phyloP scores from a whole-genome alignment of 1,284 basidiomycete species.

The Heterobasidion occidentale region DNA sequence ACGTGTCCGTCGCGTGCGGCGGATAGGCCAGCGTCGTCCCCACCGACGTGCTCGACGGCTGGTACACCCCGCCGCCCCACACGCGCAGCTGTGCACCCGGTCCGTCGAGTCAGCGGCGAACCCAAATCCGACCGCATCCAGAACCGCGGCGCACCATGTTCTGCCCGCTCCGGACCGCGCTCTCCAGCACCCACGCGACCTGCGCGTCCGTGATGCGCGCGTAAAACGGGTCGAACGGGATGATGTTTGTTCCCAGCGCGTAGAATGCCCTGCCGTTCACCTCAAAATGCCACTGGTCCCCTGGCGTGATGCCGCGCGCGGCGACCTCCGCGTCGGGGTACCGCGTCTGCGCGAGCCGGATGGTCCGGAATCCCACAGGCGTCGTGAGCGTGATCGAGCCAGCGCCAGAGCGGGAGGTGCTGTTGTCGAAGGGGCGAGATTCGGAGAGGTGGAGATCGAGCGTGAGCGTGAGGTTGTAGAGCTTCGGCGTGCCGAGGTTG shows the following conservation, averaged over 20 bases:
- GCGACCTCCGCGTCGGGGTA: constrained; percentile 37
- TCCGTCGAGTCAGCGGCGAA: background rate
- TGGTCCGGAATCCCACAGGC: constrained; percentile 51
- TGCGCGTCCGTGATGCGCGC: constrained; percentile 40
- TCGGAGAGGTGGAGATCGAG: constrained; percentile 14
- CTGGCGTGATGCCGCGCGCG: constrained; percentile 42
- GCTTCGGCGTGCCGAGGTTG: constrained; percentile 44
- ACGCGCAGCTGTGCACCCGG: constrained; percentile 34
- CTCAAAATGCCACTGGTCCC: constrained; percentile 53
- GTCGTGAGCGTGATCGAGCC: constrained; percentile 22
- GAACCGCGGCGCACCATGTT: constrained; percentile 39
- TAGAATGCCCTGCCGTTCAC: constrained; percentile 51
- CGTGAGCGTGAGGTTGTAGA: constrained; percentile 41
- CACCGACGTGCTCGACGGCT: constrained; percentile 31
- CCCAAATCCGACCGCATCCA: background rate
- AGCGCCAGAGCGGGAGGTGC: background rate
- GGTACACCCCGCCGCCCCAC: constrained; percentile 52
- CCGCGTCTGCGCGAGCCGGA: constrained; percentile 40
- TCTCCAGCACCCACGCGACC: constrained; percentile 49
- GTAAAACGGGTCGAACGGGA: constrained; percentile 56
- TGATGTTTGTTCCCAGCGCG: constrained; percentile 47
- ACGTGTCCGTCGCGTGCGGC: constrained; percentile 37
- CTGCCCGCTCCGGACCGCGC: constrained; percentile 45
- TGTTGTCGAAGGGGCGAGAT: background rate
- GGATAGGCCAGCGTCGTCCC: constrained; percentile 23